Evolutionary conservation across 23 red algal genomes (phyloP).

Genomic region (Gracilariopsis chorda): DNA sequence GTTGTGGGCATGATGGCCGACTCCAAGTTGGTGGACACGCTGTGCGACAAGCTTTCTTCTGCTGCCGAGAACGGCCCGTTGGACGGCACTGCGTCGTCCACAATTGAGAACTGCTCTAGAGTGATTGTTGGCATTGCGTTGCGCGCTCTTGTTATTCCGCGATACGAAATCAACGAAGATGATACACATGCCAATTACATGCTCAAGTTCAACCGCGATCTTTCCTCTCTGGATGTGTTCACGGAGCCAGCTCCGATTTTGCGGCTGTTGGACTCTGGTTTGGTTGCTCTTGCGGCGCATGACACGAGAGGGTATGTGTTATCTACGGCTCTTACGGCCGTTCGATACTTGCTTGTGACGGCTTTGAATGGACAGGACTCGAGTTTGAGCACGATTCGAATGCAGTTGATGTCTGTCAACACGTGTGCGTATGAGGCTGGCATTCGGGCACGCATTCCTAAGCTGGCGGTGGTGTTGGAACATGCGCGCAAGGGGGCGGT

Average conservation of each 20-base stretch:
- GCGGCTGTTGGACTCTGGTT: conserved; percentile 59
- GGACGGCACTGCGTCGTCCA: conserved; percentile 56
- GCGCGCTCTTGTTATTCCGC: conserved; percentile 66
- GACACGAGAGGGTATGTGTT: conserved; percentile 64
- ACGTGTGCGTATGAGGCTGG: conserved; percentile 63
- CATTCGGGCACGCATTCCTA: conserved; percentile 49
- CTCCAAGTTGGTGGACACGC: conserved; percentile 43
- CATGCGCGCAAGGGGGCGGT: conserved; percentile 17
- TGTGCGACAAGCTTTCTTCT: conserved; percentile 47
- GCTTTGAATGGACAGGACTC: conserved; percentile 71
- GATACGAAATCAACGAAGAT: conserved; percentile 57
- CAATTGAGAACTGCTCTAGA: conserved; percentile 72
- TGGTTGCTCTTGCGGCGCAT: conserved; percentile 32
- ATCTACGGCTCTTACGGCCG: conserved; percentile 72
- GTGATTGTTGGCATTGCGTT: conserved; percentile 75
- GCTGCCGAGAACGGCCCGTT: conserved; percentile 48
- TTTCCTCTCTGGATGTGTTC: conserved; percentile 68
- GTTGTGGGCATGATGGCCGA: conserved; percentile 76
- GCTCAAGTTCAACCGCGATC: conserved; percentile 61
- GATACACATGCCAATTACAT: conserved; percentile 40
- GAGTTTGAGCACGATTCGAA: conserved; percentile 63
- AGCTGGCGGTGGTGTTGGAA: conserved; percentile 30
- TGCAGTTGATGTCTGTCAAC: conserved; percentile 59
- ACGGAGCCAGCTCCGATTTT: conserved; percentile 49
- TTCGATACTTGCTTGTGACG: conserved; percentile 65